Base-by-base conservation (phyloP, 495 filamentous ascomycete genomes). In the Penicillium paradoxum region DNA sequence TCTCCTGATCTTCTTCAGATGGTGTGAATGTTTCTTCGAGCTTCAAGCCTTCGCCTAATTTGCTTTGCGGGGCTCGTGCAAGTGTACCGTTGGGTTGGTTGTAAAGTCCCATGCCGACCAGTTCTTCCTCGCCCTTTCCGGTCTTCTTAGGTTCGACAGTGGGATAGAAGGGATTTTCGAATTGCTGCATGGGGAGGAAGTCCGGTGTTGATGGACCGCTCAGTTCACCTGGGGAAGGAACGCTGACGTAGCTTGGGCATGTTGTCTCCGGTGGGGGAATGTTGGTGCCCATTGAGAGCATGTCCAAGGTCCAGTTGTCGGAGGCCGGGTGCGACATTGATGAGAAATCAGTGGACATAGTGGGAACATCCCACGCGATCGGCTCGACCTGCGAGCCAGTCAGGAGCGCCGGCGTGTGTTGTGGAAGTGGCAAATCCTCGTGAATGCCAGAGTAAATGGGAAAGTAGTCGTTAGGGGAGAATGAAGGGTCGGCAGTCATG, bases 101-200 rank as follows among this genome's bases (percentile, higher is more conserved):
- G 70, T 95, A 92, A 2, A 95, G 77, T 10, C 89, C 89, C 83
- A 95, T 85, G 18, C 88, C 89, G 18, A 90, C 82, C 2, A 95
- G 73, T 58, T 90, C 88, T 53, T 90, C 85, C 43, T 80, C 83
- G 24, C 74, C 27, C 73, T 60, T 63, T 11, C 36, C 42, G 14
- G 39, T 22, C 34, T 60, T 73, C 62, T 55, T 80, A 60, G 49
- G 65, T 53, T 58, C 57, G 2, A 53, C 30, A 8, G 40, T 39
- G 10, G 56, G 36, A 1, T 60, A 40, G 38, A 51, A 43, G 4
- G 25, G 38, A 14, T 64, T 51, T 9, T 77, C 71, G 27, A 72
- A 68, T 53, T 79, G 70, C 48, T 76, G 68, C 19, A 73, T 65
- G n/a, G 73, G 74, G 19, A 78, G 66, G 55, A 83, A 81, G 53